phyloP scores from a whole-genome alignment of 2,329 filamentous ascomycete genomes.

The Purpureocillium takamizusanense region DNA sequence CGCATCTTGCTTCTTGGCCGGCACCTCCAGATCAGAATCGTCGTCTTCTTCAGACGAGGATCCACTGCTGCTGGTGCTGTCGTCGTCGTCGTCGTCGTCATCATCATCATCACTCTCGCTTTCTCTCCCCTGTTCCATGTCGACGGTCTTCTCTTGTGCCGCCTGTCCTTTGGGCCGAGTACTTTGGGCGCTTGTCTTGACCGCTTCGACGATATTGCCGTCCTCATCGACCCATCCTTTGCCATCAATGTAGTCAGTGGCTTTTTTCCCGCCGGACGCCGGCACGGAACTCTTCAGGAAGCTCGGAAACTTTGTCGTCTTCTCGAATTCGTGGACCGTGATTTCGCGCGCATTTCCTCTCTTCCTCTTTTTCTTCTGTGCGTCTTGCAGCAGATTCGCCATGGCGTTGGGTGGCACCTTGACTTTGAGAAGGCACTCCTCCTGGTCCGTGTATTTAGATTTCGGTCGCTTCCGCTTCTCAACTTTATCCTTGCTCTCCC shows the following conservation, averaged over 20 bases:
- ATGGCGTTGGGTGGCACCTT: slow-evolving; percentile 48
- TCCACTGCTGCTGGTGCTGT: slow-evolving; percentile 30
- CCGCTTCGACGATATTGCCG: slow-evolving; percentile 64
- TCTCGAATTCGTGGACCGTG: slow-evolving; percentile 82
- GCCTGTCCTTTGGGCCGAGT: too few relatives aligned
- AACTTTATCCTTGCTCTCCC: slow-evolving; percentile 41
- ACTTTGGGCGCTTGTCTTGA: slow-evolving; percentile 24
- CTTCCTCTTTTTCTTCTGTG: slow-evolving; percentile 50
- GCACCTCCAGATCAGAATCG: slow-evolving; percentile 16
- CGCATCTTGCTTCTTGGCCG: slow-evolving; percentile 7
- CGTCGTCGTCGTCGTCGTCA: slow-evolving; percentile 14
- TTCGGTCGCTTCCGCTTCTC: slow-evolving; percentile 51
- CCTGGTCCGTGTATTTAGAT: slow-evolving; percentile 72
- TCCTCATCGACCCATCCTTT: slow-evolving; percentile 81
- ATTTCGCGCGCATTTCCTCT: slow-evolving; percentile 42
- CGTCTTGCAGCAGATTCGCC: slow-evolving; percentile 30
- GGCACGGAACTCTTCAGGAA: slow-evolving; percentile 55
- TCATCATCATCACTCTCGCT: too few relatives aligned
- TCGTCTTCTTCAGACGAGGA: slow-evolving; percentile 22
- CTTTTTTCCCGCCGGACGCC: slow-evolving; percentile 23
- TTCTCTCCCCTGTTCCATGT: slow-evolving; percentile 2
- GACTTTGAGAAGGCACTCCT: slow-evolving; percentile 80
- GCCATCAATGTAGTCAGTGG: slow-evolving; percentile 64
- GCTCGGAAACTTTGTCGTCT: slow-evolving; percentile 70
- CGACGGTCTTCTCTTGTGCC: slow-evolving; percentile 4